Base-by-base conservation (phyloP, 768 basidiomycete genomes). In the Coprinopsis cinerea region DNA sequence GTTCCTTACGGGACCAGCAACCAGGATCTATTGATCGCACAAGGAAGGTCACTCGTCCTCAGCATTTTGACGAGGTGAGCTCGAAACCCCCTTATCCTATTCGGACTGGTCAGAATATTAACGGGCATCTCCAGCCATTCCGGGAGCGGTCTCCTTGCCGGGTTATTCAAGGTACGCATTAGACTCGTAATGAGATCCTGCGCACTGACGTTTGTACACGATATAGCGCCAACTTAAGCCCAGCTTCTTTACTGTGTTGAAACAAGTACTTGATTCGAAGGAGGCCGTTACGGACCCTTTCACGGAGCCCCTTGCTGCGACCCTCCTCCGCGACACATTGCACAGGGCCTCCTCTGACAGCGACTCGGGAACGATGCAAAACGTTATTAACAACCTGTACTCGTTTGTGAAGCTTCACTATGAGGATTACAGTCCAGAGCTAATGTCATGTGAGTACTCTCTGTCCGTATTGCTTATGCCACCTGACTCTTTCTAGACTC, bases 21-120 rank as follows among this genome's bases (percentile, higher is more conserved):
- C 25, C 83, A 85, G 53, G 82, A 86, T 56, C 61, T 74, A 7
- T 70, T 89, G 2, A 73, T 78, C 2, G 60, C 70, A 28, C 83
- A 85, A 60, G 81, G 79, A 1, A 74, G 67, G 54, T 53, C 66
- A 14, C 83, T 85, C 58, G 61, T 88, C 15, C 76, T 75, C 28
- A 67, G 63, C 22, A 78, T 73, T 3, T 63, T 85, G 10, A 67
- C 71, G 35, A 70, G 66, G 78, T 82, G 57, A 46, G 26, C 26
- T 42, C 9, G 9, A 14, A 20, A 26, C 30, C 40, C 15, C 49
- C 10, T 53, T 48, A 11, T 20, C 28, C 4, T 10, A 7, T 4
- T 11, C 5, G n/a, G 44, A 17, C 4, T 43, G 9, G 24, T 23
- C 32, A 7, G 17, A n/a, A 30, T 51, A 24, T 20, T n/a, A 20